Conservation (phyloP, 2,329 filamentous ascomycete genomes). For the Penicillium occitanis region DNA sequence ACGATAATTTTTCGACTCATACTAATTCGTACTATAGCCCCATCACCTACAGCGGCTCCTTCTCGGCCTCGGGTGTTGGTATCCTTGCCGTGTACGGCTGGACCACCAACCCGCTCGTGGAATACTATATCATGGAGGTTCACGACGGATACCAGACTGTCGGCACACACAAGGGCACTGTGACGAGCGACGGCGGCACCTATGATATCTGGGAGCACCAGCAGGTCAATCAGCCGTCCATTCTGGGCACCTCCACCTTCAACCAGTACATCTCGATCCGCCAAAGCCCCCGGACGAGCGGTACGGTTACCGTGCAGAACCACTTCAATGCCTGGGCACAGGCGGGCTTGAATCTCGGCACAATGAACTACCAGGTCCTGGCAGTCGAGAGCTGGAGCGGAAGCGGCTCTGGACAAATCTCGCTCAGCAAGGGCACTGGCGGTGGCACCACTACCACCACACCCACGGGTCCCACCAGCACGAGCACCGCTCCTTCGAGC, state of each 20-base stretch:
- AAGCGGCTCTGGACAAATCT: constrained; percentile 12
- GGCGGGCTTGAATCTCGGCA: constrained; percentile 35
- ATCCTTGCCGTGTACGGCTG: constrained; percentile 45
- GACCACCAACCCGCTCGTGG: constrained; percentile 38
- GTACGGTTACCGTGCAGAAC: constrained; percentile 40
- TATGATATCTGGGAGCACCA: constrained; percentile 42
- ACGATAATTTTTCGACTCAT: neutral
- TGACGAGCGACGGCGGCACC: constrained; percentile 38
- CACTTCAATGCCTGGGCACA: constrained; percentile 40
- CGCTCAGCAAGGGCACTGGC: constrained; percentile 12
- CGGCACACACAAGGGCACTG: constrained; percentile 35
- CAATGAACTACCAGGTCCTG: constrained; percentile 44
- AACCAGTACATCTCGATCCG: constrained; percentile 36
- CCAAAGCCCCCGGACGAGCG: constrained; percentile 34
- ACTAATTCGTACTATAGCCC: constrained; percentile 10
- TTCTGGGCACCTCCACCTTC: constrained; percentile 39
- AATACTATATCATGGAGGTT: constrained; percentile 41
- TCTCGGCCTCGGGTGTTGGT: constrained; percentile 34
- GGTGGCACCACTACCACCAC: neutral
- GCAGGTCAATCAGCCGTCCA: constrained; percentile 43
- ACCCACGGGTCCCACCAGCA: neutral
- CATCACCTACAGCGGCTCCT: constrained; percentile 31
- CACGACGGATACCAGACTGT: constrained; percentile 34
- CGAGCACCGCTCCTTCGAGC: neutral
- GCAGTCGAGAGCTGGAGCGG: constrained; percentile 38